These are phyloP conservation scores for Rostrohypoxylon terebratum DNA, from an alignment of 495 filamentous ascomycete genomes.

Conservation along the genomic window DNA sequence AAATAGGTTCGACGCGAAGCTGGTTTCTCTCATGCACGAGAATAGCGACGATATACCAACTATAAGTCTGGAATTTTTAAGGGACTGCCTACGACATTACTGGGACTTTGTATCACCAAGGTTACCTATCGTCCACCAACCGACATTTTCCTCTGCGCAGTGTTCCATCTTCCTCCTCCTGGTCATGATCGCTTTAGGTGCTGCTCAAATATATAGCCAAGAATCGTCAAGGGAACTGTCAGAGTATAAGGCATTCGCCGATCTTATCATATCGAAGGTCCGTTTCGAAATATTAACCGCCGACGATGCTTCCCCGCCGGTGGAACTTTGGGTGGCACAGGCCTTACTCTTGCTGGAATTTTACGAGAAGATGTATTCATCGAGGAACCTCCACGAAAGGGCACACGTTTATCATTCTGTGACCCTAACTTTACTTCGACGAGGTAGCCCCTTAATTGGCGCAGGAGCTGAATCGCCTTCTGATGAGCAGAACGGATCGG, in stretches of 20 bases:
- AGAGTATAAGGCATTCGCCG: constrained; percentile 79
- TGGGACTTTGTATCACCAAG: constrained; percentile 95
- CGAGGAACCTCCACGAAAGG: constrained; percentile 87
- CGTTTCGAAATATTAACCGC: constrained; percentile 90
- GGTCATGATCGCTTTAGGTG: constrained; percentile 90
- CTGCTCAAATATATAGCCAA: constrained; percentile 83
- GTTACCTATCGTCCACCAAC: constrained; percentile 90
- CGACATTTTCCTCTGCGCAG: constrained; percentile 87
- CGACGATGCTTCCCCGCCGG: constrained; percentile 86
- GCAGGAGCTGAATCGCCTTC: constrained; percentile 91
- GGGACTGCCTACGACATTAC: constrained; percentile 90
- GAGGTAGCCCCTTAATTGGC: constrained; percentile 91
- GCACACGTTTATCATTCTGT: constrained; percentile 98
- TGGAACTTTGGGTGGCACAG: constrained; percentile 95
- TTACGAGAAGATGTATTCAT: constrained; percentile 97
- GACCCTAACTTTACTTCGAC: constrained; percentile 89
- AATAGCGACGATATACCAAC: constrained; percentile 75
- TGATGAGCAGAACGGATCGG: constrained; percentile 70
- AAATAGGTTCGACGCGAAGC: constrained; percentile 74
- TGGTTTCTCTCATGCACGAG: constrained; percentile 78
- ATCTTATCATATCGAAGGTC: constrained; percentile 85
- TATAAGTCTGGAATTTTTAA: constrained; percentile 87
- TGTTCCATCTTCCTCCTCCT: constrained; percentile 84
- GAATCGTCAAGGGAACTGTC: constrained; percentile 76
- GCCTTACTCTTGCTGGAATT: constrained; percentile 88